Conservation (phyloP, 2,329 filamentous ascomycete genomes). For the Stemphylium beticola region DNA sequence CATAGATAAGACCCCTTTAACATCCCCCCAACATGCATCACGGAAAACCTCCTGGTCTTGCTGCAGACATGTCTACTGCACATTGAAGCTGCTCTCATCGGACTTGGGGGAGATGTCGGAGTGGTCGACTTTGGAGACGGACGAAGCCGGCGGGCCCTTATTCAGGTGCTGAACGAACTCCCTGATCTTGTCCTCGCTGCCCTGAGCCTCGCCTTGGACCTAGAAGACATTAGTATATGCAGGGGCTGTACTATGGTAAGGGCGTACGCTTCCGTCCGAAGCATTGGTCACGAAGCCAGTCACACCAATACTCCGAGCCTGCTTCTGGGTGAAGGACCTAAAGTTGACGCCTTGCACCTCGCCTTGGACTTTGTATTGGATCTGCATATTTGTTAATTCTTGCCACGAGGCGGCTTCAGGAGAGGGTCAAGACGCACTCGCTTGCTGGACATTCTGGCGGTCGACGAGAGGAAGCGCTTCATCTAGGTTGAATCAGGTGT, state of each 20-base stretch:
- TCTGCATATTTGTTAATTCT: constrained; percentile 43
- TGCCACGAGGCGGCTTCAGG: constrained; percentile 5
- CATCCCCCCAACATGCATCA: no score
- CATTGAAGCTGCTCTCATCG: constrained; percentile 69
- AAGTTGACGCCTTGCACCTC: constrained; percentile 60
- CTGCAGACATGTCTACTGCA: constrained; percentile 21
- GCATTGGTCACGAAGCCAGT: constrained; percentile 57
- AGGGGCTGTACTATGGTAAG: not conserved
- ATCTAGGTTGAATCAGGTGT: constrained; percentile 10
- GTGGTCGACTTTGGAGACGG: constrained; percentile 76
- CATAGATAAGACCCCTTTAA: no score
- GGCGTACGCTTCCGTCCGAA: constrained; percentile 52
- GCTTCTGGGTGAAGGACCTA: constrained; percentile 53
- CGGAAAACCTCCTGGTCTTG: not conserved
- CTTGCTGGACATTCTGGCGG: constrained; percentile 44
- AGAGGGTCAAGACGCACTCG: constrained; percentile 31
- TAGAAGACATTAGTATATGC: constrained; percentile 47
- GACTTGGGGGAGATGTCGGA: constrained; percentile 69
- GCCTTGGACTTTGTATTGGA: constrained; percentile 56
- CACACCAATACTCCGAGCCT: constrained; percentile 52
- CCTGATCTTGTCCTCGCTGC: constrained; percentile 67
- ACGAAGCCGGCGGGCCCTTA: constrained; percentile 73
- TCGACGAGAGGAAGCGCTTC: constrained; percentile 35
- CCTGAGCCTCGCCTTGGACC: constrained; percentile 92
- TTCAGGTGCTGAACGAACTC: constrained; percentile 77